Base-by-base conservation (phyloP, 768 basidiomycete genomes). In the Lactifluus subvellereus region DNA sequence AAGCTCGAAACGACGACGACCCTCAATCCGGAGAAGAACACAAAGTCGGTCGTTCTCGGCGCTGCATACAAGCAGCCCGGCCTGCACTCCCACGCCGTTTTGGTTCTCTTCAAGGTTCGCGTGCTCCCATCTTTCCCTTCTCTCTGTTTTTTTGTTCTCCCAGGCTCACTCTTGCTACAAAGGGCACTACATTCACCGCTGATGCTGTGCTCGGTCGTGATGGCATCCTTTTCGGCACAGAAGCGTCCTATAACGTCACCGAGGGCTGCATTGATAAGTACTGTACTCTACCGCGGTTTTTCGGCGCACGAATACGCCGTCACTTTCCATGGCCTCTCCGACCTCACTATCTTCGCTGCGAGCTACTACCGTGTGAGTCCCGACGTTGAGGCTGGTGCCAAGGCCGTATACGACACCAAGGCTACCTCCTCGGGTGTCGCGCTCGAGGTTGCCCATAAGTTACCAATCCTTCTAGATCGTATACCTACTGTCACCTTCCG, bases 171-270 rank as follows among this genome's bases (percentile, higher is more conserved):
- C 59, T 9, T 48, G 43, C 2, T 61, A 13, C 51, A 8, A 65
- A 97, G 94, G 97, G 97, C 56, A 95, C 96, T 52, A 96, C 93
- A 57, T 90, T 98, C 83, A 97, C 94, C 68, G 88, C 94, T 56
- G 97, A 98, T 77, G 84, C 92, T 65, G 97, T 96, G 69, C 72
- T 96, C 68, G 95, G 95, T 69, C 94, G 94, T 71, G 94, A 98
- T 71, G 97, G 97, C 62, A 93, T 98, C 89, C 89, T 98, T 64
- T 78, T 96, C 63, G 97, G 97, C 80, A 91, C 84, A 67, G 97
- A 99, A 82, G 88, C 93, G 43, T 85, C 93, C 56, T 98, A 98
- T 83, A 96, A 98, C 75, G 91, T 98, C 74, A 92, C 88, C 54
- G 90, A 92, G 70, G 96, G 94, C 72, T 87, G 85, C 72, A 82